Evolutionary conservation across 1,139 yeast species (phyloP).

Genomic region (Sugiyamaella xylanicola): DNA sequence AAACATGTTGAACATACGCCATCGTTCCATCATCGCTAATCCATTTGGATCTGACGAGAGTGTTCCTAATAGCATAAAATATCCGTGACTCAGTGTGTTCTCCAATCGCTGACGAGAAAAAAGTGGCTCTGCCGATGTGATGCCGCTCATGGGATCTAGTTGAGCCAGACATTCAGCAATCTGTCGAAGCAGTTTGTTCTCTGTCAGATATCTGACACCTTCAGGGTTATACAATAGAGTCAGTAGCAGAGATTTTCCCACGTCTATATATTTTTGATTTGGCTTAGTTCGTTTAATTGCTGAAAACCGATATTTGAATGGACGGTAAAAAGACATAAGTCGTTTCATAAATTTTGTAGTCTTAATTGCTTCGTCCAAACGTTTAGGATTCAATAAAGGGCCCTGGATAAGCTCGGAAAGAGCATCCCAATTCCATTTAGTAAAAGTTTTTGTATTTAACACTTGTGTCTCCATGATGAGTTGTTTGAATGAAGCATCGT

Average conservation of each 20-base stretch:
- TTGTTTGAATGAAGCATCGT: conserved; percentile 69
- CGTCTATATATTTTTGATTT: conserved; percentile 59
- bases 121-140: conserved; percentile 71
- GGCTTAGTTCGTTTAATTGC: conserved; percentile 55
- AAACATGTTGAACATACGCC: conserved; percentile 82
- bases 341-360: conserved; percentile 87
- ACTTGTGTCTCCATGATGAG: conserved; percentile 71
- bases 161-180: conserved; percentile 87
- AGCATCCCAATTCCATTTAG: conserved; percentile 87
- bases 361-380: conserved; percentile 75
- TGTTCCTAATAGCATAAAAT: conserved; percentile 74
- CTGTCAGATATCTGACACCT: conserved; percentile 69
- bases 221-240: conserved; percentile 62
- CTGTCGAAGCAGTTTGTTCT: conserved; percentile 80
- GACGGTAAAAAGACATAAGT: conserved; percentile 82
- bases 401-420: conserved; percentile 73
- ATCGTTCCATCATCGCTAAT: conserved; percentile 65
- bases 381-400: conserved; percentile 68
- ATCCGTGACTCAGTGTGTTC: conserved; percentile 71
- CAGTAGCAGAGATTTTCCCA: conserved; percentile 73
- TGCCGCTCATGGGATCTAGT: conserved; percentile 77
- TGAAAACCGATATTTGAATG: conserved; percentile 85
- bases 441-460: conserved; percentile 72
- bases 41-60: conserved; percentile 65
- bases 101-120: conserved; percentile 63